Evolutionary conservation across 352 stramenopile species (phyloP).

Genomic region (Pythium insidiosum): DNA sequence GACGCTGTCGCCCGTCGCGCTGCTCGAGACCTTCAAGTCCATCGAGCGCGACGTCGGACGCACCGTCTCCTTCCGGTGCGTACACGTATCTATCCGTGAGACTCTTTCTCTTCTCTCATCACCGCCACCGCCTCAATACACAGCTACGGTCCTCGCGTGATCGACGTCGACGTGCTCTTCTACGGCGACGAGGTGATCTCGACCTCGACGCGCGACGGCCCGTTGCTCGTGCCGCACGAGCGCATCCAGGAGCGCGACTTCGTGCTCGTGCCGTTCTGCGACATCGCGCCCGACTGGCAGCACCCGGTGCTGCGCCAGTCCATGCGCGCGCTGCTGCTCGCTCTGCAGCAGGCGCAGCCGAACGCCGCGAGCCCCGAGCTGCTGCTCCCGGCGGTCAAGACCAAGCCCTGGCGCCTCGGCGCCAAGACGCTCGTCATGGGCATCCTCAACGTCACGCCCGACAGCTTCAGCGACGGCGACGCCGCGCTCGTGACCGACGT

Average conservation of each 20-base stretch:
- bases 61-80: constrained; percentile 43
- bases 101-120: no score
- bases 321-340: constrained; percentile 58
- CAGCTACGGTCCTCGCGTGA: constrained; percentile 88
- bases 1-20: constrained; percentile 47
- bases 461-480: constrained; percentile 92
- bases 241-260: constrained; percentile 94
- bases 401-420: constrained; percentile 28
- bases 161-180: constrained; percentile 96
- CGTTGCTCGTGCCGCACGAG: constrained; percentile 92
- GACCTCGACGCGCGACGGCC: constrained; percentile 50
- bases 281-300: constrained; percentile 80
- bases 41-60: constrained; percentile 89
- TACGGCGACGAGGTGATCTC: constrained; percentile 79
- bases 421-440: constrained; percentile 93
- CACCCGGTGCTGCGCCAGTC: constrained; percentile 75
- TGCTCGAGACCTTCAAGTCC: constrained; percentile 83
- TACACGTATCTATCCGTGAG: no score
- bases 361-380: constrained; percentile 25
- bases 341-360: constrained; percentile 16
- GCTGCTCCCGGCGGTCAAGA: constrained; percentile 46
- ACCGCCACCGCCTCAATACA: no score
- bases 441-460: constrained; percentile 98
- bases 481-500: constrained; percentile 31
- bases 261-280: constrained; percentile 93